Percentiles rank a stretch among this genome's conserved stretches.
Evolutionary conservation across 2,329 filamentous ascomycete genomes (phyloP).

Genomic region (Diaporthe vexans): DNA sequence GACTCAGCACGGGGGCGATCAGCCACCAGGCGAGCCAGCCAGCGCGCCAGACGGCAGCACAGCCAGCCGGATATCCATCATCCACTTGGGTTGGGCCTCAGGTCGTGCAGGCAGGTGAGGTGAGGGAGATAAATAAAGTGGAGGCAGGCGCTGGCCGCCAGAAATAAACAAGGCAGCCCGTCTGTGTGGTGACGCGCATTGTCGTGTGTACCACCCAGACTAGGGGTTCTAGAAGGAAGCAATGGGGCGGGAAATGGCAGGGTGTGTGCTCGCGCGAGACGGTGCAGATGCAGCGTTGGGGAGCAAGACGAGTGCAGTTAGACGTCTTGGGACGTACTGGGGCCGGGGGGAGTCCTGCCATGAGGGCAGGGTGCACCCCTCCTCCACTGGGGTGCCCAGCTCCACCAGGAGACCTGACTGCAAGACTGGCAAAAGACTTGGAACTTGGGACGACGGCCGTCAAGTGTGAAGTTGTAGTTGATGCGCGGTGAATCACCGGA

Average conservation of each 20-base stretch:
- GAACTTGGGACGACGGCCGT: slow-evolving; percentile 2
- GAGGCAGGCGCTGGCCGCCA: slow-evolving; percentile 21
- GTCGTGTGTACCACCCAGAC: slow-evolving; percentile 26
- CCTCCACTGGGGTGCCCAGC: slow-evolving; percentile 10
- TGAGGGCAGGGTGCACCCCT: slow-evolving; percentile 36
- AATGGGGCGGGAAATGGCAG: slow-evolving; percentile 13
- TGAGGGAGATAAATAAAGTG: slow-evolving; percentile 1
- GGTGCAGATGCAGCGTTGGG: slow-evolving; percentile 10
- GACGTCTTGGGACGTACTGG: background rate
- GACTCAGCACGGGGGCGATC: slow-evolving; percentile 32
- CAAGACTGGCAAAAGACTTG: slow-evolving; percentile 33
- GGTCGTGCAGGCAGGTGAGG: background rate
- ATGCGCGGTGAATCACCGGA: slow-evolving; percentile 1
- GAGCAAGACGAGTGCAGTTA: slow-evolving; percentile 1
- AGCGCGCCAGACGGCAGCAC: background rate
- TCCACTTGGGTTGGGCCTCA: slow-evolving; percentile 28
- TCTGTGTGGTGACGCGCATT: slow-evolving; percentile 29
- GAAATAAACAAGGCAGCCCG: slow-evolving; percentile 33
- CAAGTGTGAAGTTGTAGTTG: background rate
- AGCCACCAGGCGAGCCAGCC: slow-evolving; percentile 21
- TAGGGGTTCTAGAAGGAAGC: slow-evolving; percentile 35
- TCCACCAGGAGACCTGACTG: slow-evolving; percentile 22
- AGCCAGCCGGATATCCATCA: slow-evolving; percentile 23
- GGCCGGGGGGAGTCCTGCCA: slow-evolving; percentile 21
- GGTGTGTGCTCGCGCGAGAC: background rate